phyloP scores from a whole-genome alignment of 2,329 filamentous ascomycete species.

The Coniochaeta sp. region DNA sequence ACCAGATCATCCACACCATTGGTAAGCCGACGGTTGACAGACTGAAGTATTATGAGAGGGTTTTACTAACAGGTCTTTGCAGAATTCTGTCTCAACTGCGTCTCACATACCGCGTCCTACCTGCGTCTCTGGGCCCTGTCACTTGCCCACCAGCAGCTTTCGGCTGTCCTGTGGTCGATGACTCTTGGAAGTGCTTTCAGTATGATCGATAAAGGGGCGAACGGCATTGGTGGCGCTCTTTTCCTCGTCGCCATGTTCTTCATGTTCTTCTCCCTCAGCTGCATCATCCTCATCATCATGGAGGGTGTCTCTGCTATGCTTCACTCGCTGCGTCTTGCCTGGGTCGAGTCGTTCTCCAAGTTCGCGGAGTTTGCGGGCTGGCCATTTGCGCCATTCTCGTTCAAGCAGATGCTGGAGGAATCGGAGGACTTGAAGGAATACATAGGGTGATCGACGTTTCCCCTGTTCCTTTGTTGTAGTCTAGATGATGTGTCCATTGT shows the following conservation, averaged over 20 bases:
- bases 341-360: slow-evolving; percentile 97
- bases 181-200: slow-evolving; percentile 73
- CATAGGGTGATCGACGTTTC: slow-evolving; percentile 28
- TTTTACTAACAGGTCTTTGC: slow-evolving; percentile 19
- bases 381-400: slow-evolving; percentile 84
- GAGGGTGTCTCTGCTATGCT: slow-evolving; percentile 90
- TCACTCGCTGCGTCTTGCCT: slow-evolving; percentile 72
- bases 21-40: slow-evolving; percentile 47
- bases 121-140: slow-evolving; percentile 97
- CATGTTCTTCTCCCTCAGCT: slow-evolving; percentile 79
- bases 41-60: neutral
- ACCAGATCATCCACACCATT: slow-evolving; percentile 98
- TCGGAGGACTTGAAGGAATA: slow-evolving; percentile 57
- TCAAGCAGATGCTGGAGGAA: slow-evolving; percentile 76
- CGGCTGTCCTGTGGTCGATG: slow-evolving; percentile 94
- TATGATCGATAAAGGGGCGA: slow-evolving; percentile 23
- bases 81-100: slow-evolving; percentile 99
- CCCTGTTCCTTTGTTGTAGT: slow-evolving; percentile 2
- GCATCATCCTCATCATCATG: slow-evolving; percentile 75
- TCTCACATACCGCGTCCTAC: slow-evolving; percentile 97
- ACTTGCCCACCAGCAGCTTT: slow-evolving; percentile 93
- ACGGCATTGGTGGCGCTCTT: slow-evolving; percentile 63
- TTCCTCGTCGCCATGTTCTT: slow-evolving; percentile 77
- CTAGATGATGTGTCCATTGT: neutral
- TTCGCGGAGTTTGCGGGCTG: slow-evolving; percentile 89